Evolutionary conservation across 805 yeast species (phyloP).

Genomic region (Candida fluviatilis): DNA sequence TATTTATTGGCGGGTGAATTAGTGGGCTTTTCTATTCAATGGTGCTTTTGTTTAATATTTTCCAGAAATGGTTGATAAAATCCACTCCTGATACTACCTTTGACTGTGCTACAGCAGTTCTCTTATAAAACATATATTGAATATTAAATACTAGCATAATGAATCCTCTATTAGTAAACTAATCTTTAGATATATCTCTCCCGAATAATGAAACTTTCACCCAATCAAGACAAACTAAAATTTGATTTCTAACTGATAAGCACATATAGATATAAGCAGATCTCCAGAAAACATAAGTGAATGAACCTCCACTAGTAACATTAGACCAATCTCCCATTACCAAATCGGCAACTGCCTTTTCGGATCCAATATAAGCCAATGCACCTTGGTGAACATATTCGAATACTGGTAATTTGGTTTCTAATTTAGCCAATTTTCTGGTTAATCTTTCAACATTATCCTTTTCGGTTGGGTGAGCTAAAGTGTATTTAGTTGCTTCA

Average conservation of each 20-base stretch:
- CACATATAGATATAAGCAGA: constrained; percentile 91
- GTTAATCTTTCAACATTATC: constrained; percentile 42
- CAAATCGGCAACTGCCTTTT: constrained; percentile 90
- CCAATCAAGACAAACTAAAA: constrained; percentile 88
- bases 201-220: constrained; percentile 82
- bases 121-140: no score
- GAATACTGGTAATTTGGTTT: constrained; percentile 54
- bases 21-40: no score
- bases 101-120: no score
- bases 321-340: constrained; percentile 75
- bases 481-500: constrained; percentile 50
- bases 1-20: no score
- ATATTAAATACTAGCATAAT: no score
- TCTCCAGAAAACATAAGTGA: constrained; percentile 93
- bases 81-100: no score
- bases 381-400: constrained; percentile 88
- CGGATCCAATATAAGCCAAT: constrained; percentile 89
- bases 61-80: no score
- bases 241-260: constrained; percentile 82
- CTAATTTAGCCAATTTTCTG: constrained; percentile 43
- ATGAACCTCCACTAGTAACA: constrained; percentile 76
- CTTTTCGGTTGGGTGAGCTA: constrained; percentile 35
- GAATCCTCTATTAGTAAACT: not conserved
- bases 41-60: no score
- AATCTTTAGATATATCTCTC: constrained; percentile 89